Percentiles rank a stretch among this genome's conserved stretches.
These are phyloP conservation scores for Cladosporium sphaerospermum DNA, from an alignment of 2,329 filamentous ascomycete genomes.

Conservation along the genomic window DNA sequence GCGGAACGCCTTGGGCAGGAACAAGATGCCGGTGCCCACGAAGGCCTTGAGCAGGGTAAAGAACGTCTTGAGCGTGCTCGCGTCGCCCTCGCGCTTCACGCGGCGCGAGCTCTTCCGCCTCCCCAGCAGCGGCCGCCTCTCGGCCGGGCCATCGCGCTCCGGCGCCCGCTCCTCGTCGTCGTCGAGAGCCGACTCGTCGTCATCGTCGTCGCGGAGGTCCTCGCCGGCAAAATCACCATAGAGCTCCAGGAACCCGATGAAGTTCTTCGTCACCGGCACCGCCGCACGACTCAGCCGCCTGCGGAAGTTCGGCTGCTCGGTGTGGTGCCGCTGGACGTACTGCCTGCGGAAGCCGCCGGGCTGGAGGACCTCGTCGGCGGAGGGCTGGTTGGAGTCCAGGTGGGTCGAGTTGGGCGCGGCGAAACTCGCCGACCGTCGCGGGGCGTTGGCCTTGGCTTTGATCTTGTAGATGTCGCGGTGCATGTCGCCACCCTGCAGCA, in stretches of 20 bases:
- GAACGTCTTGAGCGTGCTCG: slow-evolving; percentile 65
- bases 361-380: slow-evolving; percentile 40
- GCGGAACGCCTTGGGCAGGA: slow-evolving; percentile 70
- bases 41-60: slow-evolving; percentile 75
- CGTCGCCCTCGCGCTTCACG: slow-evolving; percentile 50
- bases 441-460: slow-evolving; percentile 49
- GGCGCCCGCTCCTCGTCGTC: slow-evolving; percentile 47
- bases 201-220: slow-evolving; percentile 52
- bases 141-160: slow-evolving; percentile 43
- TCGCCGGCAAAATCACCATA: slow-evolving; percentile 75
- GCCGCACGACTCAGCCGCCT: slow-evolving; percentile 34
- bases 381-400: slow-evolving; percentile 31
- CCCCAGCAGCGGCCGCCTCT: slow-evolving; percentile 56
- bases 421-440: slow-evolving; percentile 59
- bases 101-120: slow-evolving; percentile 48
- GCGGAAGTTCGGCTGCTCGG: slow-evolving; percentile 31
- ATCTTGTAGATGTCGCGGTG: slow-evolving; percentile 73
- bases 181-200: slow-evolving; percentile 48
- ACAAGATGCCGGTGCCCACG: slow-evolving; percentile 76
- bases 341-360: slow-evolving; percentile 52
- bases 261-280: slow-evolving; percentile 59
- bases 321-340: slow-evolving; percentile 38
- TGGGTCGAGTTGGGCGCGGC: slow-evolving; percentile 37
- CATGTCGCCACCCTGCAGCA: slow-evolving; percentile 69
- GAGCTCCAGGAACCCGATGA: slow-evolving; percentile 68